A percentile compares a stretch with the other conserved stretches of the same genome.
Evolutionary conservation across 2,329 filamentous ascomycete species (phyloP).

Genomic region (Septoria petroselini): DNA sequence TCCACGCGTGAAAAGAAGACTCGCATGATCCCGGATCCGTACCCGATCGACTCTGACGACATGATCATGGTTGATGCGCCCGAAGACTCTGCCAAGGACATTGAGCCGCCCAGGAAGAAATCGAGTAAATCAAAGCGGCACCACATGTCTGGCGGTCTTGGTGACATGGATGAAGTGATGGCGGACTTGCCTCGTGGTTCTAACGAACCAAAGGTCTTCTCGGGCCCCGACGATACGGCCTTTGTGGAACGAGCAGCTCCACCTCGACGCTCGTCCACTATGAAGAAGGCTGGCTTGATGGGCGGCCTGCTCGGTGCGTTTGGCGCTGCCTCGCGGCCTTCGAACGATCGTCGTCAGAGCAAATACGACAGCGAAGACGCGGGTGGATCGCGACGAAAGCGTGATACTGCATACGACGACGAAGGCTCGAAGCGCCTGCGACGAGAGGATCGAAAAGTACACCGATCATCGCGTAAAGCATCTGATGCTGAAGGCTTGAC

Average conservation of each 20-base stretch:
- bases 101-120: conserved; percentile 36
- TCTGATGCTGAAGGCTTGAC: conserved; percentile 32
- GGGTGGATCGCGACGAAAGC: conserved; percentile 33
- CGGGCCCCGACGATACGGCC: conserved; percentile 51
- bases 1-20: conserved; percentile 52
- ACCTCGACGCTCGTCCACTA: conserved; percentile 59
- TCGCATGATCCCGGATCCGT: conserved; percentile 55
- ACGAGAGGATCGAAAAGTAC: conserved; percentile 38
- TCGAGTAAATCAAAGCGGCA: conserved; percentile 44
- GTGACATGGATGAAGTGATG: conserved; percentile 43
- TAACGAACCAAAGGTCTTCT: conserved; percentile 44
- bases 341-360: conserved; percentile 32
- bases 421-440: conserved; percentile 38
- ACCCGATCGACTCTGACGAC: conserved; percentile 60
- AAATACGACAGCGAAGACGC: conserved; percentile 39
- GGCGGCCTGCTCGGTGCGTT: conserved; percentile 52
- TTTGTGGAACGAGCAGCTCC: conserved; percentile 53
- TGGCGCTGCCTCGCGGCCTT: conserved; percentile 29
- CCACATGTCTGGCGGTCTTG: conserved; percentile 40
- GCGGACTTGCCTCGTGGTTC: conserved; percentile 41
- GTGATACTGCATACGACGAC: conserved; percentile 35
- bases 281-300: conserved; percentile 57
- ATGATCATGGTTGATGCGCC: conserved; percentile 54
- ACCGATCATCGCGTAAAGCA: conserved; percentile 32
- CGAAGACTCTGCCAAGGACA: conserved; percentile 41